Evolutionary conservation across 768 basidiomycete species (phyloP), one percentile per base, ranked within the genome.

Genomic region (Hygrophorus pudorinus): DNA sequence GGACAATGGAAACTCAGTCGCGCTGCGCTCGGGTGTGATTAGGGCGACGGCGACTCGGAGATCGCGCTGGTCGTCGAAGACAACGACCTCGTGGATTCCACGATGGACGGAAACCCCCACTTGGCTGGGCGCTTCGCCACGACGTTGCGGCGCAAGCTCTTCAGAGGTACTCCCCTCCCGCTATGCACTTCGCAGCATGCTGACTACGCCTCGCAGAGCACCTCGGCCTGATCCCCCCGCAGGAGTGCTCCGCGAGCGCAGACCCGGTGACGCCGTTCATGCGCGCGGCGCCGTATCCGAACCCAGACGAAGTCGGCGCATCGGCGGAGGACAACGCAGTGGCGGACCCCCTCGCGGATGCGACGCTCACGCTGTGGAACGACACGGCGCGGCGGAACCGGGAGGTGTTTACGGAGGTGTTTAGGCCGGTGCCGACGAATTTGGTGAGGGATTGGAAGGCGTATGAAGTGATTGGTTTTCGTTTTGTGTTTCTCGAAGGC

Each of bases 1-100:
- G 20, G 3, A 14, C 3, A 24, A 30, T n/a, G 4, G 16, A 45
- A 13, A 21, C 20, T 21, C 40, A 18, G n/a, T n/a, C n/a, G n/a
- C n/a, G n/a, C n/a, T n/a, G n/a, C 48, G 50, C 38, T 54, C 10
- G 24, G 28, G 8, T 7, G 34, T 32, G 8, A 16, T 1, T 45
- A 84, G 79, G 93, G 93, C 18, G 85, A 94, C 51, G 90, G 89
- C 28, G 91, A 94, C 61, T 94, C 90, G 1, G 96, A 98, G 64
- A 94, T 97, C 50, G 88, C 86, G 5, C 64, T 96, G 6, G 79
- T 97, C 14, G 82, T 96, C 24, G 93, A 98, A 61, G 94, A 99
- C 54, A 64, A 72, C 0, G 88, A 94, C 40, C 68, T 77, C 65
- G 68, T 99, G 32, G 67, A 73, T 20, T 75, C 80, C 3, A 71